A percentile compares a stretch with the other conserved stretches of the same genome.
Conservation (phyloP, 176 grass and related monocot genomes). For the Phragmites australis region DNA sequence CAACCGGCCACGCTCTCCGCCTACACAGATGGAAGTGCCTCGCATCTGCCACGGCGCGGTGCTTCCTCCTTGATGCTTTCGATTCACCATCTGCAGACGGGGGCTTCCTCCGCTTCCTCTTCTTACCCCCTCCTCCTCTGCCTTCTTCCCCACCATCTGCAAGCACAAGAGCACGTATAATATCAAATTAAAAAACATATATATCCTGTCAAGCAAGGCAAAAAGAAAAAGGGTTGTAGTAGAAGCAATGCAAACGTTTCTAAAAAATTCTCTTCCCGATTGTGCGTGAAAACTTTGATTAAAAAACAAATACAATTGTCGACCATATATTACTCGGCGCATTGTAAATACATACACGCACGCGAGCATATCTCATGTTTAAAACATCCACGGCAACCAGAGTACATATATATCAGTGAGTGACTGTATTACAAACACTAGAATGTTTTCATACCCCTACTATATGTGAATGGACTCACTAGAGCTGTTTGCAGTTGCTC, state of each 20-base stretch:
- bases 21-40: not conserved
- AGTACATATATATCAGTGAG: not conserved
- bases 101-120: not conserved
- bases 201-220: not conserved
- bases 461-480: slow-evolving; percentile 24
- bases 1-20: not conserved
- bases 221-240: not conserved
- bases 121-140: not conserved
- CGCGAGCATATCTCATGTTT: not conserved
- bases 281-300: too few species aligned
- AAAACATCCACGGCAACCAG: too few species aligned
- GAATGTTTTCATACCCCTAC: not conserved
- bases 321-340: too few species aligned
- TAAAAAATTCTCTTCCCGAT: too few species aligned
- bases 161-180: not conserved
- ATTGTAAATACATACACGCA: not conserved
- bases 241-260: too few species aligned
- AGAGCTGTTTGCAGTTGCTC: slow-evolving; percentile 31
- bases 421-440: not conserved
- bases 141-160: slow-evolving; percentile 14
- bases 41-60: not conserved
- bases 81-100: not conserved
- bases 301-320: too few species aligned
- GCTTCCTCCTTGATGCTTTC: not conserved
- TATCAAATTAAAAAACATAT: not conserved